These are phyloP conservation scores for Moringa oleifera DNA, from an alignment of 345 rosid genomes.

Conservation along the genomic window DNA sequence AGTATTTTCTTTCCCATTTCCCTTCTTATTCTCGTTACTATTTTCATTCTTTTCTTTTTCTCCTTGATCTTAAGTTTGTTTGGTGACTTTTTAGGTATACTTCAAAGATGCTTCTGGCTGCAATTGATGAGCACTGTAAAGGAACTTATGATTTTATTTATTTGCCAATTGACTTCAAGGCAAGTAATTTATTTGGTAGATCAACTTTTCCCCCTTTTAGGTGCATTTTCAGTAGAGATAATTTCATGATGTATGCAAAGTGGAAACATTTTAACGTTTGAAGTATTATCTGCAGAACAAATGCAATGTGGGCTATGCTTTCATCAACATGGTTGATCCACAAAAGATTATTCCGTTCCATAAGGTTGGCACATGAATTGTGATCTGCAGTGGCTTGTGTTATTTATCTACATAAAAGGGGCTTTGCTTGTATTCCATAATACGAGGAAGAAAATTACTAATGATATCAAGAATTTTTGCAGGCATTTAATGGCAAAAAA, in stretches of 20 bases:
- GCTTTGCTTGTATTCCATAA: not conserved
- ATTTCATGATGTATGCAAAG: too few species aligned
- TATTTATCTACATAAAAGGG: not conserved
- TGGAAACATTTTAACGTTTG: not conserved
- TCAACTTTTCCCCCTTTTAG: constrained; percentile 9
- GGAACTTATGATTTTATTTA: constrained; percentile 80
- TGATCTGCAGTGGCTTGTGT: not conserved
- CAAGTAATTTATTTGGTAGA: constrained; percentile 22
- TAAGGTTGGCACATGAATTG: constrained; percentile 38
- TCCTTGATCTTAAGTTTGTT: constrained; percentile 1
- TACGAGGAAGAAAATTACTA: not conserved
- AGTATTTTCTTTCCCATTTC: not conserved
- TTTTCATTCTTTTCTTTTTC: constrained; percentile 7
- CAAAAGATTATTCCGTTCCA: constrained; percentile 65
- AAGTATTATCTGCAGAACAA: constrained; percentile 50
- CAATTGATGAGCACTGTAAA: constrained; percentile 70
- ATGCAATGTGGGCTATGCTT: constrained; percentile 93
- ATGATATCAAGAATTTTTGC: constrained; percentile 11
- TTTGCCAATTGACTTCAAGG: constrained; percentile 84
- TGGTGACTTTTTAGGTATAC: constrained; percentile 46
- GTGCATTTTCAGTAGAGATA: not conserved
- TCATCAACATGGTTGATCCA: constrained; percentile 81
- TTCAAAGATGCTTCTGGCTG: constrained; percentile 78
- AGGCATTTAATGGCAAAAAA: constrained; percentile 86
- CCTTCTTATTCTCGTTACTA: not conserved